phyloP scores from a whole-genome alignment of 371 early-diverging fungal species.

The Mortierella sp. region DNA sequence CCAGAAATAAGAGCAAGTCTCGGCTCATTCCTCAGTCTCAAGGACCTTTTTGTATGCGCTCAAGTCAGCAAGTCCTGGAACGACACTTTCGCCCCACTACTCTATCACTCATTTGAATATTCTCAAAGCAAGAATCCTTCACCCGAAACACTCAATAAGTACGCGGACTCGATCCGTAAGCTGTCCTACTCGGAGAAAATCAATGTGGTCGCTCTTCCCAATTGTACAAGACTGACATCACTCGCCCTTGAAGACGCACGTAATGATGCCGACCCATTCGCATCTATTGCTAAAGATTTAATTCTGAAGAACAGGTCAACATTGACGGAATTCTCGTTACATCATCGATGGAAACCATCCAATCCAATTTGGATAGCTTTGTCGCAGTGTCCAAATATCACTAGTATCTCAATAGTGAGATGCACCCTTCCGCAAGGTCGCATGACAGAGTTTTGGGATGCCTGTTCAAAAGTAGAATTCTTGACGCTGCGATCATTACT shows the following conservation, averaged over 20 bases:
- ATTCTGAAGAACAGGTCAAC: too few relatives aligned
- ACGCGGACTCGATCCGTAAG: background rate
- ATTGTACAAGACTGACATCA: too few relatives aligned
- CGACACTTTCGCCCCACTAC: background rate
- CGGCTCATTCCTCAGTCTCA: background rate
- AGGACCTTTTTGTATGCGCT: background rate
- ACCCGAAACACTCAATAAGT: background rate
- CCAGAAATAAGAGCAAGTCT: background rate
- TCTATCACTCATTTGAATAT: background rate
- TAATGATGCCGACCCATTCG: too few relatives aligned
- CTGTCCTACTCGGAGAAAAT: background rate
- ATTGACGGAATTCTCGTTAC: too few relatives aligned
- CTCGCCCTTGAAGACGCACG: too few relatives aligned
- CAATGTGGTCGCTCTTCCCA: background rate
- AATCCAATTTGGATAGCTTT: background rate
- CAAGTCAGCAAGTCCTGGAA: background rate
- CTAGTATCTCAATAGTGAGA: background rate
- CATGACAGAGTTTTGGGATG: background rate
- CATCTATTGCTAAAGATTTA: too few relatives aligned
- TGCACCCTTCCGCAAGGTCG: background rate
- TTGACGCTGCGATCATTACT: background rate
- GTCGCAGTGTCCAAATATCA: background rate
- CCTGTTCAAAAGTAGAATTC: background rate
- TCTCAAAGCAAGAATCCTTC: background rate
- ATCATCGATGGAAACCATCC: too few relatives aligned